Percentiles rank a stretch among this genome's conserved stretches.
Conservation (phyloP, 805 yeast species). For the Schizosaccharomyces cryophilus region DNA sequence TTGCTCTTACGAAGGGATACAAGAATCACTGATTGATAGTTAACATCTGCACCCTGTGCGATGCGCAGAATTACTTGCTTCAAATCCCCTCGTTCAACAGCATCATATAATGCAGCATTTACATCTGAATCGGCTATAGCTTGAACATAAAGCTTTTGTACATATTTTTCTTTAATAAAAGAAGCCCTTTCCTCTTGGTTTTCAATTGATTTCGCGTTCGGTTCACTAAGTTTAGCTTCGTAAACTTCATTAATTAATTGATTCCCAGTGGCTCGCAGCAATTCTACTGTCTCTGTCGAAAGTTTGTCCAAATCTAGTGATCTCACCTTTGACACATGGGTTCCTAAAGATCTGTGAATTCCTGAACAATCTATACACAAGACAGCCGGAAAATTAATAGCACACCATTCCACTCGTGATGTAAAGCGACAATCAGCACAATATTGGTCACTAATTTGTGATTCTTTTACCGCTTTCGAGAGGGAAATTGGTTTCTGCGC, state of each 20-base stretch:
- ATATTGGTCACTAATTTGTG: slow-evolving; percentile 25
- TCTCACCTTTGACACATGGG: slow-evolving; percentile 54
- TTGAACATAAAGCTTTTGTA: slow-evolving; percentile 22
- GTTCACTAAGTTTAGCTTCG: slow-evolving; percentile 20
- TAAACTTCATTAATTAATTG: slow-evolving; percentile 30
- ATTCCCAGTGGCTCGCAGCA: slow-evolving; percentile 36
- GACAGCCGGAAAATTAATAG: slow-evolving; percentile 44
- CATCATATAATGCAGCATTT: slow-evolving; percentile 13
- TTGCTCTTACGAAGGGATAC: neutral
- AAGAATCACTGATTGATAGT: neutral
- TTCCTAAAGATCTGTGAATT: slow-evolving; percentile 65
- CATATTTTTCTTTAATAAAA: slow-evolving; percentile 25
- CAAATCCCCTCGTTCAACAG: slow-evolving; percentile 14
- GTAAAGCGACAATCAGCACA: slow-evolving; percentile 64
- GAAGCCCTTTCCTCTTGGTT: neutral
- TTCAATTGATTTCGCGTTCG: neutral
- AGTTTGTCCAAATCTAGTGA: slow-evolving; percentile 56
- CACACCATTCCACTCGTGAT: slow-evolving; percentile 63
- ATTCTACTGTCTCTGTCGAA: slow-evolving; percentile 31
- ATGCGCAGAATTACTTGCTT: slow-evolving; percentile 14
- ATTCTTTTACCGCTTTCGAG: slow-evolving; percentile 6
- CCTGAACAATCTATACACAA: slow-evolving; percentile 74
- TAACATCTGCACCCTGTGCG: slow-evolving; percentile 17
- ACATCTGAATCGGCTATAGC: slow-evolving; percentile 14
- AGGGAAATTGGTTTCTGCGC: neutral